Evolutionary conservation across 805 yeast genomes (phyloP), one percentile per base, ranked within the genome.

Genomic region (Maudiozyma barnettii): DNA sequence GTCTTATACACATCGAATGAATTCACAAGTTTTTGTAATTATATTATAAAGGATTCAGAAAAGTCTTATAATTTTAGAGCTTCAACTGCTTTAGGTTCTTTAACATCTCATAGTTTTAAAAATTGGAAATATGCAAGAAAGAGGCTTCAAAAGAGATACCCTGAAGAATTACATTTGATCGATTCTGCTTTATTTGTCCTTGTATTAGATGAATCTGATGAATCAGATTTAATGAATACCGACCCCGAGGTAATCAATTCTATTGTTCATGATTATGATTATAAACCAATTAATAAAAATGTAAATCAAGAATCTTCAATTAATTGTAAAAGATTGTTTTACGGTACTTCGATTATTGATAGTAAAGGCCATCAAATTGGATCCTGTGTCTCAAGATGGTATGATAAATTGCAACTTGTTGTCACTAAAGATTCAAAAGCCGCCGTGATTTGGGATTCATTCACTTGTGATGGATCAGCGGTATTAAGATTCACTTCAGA

Each of bases 401-500:
- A 87, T 61, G 97, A 87, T 66, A 87, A 87, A 67, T 69, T 89
- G 54, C 96, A 89, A 64, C 71, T 89, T 49, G 82, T 89, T 40
- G 80, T 89, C 36, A 86, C 96, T 1, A 77, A 77, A 56, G 89
- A 87, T 63, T 87, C 95, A 5, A 82, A 84, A 60, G 95, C 93
- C 5, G 95, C 95, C 36, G 84, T 89, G 49, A 84, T 89, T 59
- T 89, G 93, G 74, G 97, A 89, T 60, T 78, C 90, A 70, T 69
- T 95, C 10, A 93, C 95, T 48, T 93, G 88, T 41, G 96, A 89
- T 66, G 97, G 96, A 46, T 95, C 90, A 54, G 86, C 93, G 0
- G 95, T 89, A 2, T 70, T 89, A 55, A 70, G 96, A 52, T 89
- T 84, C 67, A 93, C 89, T 2, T 80, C 90, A 36, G 97, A 89